Conservation (phyloP, 208 protist species). For the Naegleria fowleri region DNA sequence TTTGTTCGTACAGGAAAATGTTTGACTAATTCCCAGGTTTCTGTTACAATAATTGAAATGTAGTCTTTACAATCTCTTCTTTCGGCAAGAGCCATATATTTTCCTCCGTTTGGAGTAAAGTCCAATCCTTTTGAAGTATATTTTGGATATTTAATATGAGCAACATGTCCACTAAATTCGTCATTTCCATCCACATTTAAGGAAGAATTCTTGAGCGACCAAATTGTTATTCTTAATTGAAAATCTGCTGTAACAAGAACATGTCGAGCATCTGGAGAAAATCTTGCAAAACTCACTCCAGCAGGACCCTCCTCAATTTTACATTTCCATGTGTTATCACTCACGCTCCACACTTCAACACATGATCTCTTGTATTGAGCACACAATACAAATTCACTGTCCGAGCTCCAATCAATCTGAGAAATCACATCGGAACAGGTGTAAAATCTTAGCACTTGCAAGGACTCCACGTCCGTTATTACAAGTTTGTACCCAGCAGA, state of each 20-base stretch:
- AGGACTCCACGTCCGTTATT: slow-evolving; percentile 27
- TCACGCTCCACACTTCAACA: slow-evolving; percentile 39
- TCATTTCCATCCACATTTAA: background rate
- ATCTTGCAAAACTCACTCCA: slow-evolving; percentile 34
- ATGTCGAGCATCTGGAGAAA: slow-evolving; percentile 38
- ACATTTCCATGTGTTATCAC: slow-evolving; percentile 29
- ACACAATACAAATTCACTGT: slow-evolving; percentile 40
- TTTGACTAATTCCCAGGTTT: slow-evolving; percentile 31
- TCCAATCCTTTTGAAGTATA: slow-evolving; percentile 7
- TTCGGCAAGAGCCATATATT: slow-evolving; percentile 35
- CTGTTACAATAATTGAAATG: slow-evolving; percentile 25
- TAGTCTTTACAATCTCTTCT: slow-evolving; percentile 37
- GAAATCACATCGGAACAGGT: slow-evolving; percentile 35
- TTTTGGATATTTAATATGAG: slow-evolving; percentile 38
- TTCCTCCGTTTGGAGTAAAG: slow-evolving; percentile 21
- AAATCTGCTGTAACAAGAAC: slow-evolving; percentile 35
- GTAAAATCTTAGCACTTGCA: slow-evolving; percentile 33
- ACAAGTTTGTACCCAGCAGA: slow-evolving; percentile 21
- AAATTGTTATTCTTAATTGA: slow-evolving; percentile 31
- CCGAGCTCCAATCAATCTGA: slow-evolving; percentile 34
- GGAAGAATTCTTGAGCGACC: background rate
- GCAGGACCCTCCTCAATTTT: slow-evolving; percentile 43
- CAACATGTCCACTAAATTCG: background rate
- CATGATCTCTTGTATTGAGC: slow-evolving; percentile 25
- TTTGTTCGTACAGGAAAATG: slow-evolving; percentile 32